Base-by-base conservation (phyloP, 495 filamentous ascomycete genomes). In the Rusavskia elegans region DNA sequence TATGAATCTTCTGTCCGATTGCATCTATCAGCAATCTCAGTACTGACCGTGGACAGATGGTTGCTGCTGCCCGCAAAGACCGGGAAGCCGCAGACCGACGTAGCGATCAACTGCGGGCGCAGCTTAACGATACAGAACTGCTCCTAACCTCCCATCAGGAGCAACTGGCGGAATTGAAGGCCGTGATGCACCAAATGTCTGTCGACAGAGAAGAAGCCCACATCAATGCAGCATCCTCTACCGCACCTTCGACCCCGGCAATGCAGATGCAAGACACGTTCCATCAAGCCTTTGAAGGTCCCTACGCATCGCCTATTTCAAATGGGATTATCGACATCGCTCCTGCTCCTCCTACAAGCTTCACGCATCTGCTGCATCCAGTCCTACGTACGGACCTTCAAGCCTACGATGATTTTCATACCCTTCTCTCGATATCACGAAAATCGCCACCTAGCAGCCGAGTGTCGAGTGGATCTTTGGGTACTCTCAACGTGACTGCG, bases 101-200 rank as follows among this genome's bases (percentile, higher is more conserved):
- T 61, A 90, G 85, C 54, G 83, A 88, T 52, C 86, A 89, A 64
- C 70, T 94, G 21, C 80, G 79, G 56, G 72, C 77, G 19, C 84
- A 92, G 64, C 68, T 93, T 45, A 80, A 78, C 56, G 87, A 97
- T 62, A 87, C 83, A 2, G 92, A 97, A 66, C 67, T 73, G n/a
- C 76, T 98, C 27, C 75, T 97, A 39, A 77, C 79, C 39, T 92
- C 85, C 8, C 89, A 95, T 53, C 90, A 95, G 62, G 88, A 97
- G 61, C 92, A 98, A 65, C 75, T 98, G 10, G 76, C 82, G 8
- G 85, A 97, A 65, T 74, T 98, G 39, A 97, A 97, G 64, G 72
- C 75, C 7, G 87, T 93, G 51, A 86, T 98, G 83, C 86, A 95
- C 70, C 76, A 81, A 48, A 87, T 95, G 79, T 76, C 75, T n/a